Evolutionary conservation across 2,329 filamentous ascomycete genomes (phyloP), one percentile per base, ranked within the genome.

Genomic region (Venturia carpophila): DNA sequence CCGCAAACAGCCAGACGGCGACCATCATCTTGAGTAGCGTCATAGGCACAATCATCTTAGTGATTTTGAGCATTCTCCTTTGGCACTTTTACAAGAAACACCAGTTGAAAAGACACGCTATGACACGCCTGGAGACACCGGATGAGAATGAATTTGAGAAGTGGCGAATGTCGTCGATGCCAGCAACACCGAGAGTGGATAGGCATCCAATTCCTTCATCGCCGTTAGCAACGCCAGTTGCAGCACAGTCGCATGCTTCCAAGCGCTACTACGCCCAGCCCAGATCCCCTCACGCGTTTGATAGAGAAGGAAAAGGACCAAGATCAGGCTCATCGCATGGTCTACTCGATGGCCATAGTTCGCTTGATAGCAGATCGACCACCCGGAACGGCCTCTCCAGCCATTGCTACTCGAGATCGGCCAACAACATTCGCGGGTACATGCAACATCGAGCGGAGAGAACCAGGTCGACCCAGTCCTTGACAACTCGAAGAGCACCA

Each of bases 371-470:
- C 52, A 58, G 52, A 34, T 15, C 52, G 21, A 58, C 52, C 17
- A 21, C 27, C 9, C 27, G 37, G 27, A 58, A 58, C 30, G 27
- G 30, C 27, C 30, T 37, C 19, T 19, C 52, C 37, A 27, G 27
- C 27, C 52, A 58, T 21, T 27, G 19, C 52, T n/a, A 58, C 52
- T 58, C 52, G 52, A 58, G 30, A 34, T 58, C 52, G 30, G 52
- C 30, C 52, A 58, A 34, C 30, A 58, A 21, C 30, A 19, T 58
- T 15, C 52, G 52, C 19, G 52, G 52, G 17, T 58, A 58, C 30
- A 58, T 58, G 52, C 52, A 58, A 58, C 52, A 58, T 37, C 52
- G 52, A 34, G 52, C 52, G 19, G 52, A 58, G 37, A 58, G 27
- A 37, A 37, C 15, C 27, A 58, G 30, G 17, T 58, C 27, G 7